Conservation (phyloP, 2,329 filamentous ascomycete genomes). For the Sarocladium oryzae region DNA sequence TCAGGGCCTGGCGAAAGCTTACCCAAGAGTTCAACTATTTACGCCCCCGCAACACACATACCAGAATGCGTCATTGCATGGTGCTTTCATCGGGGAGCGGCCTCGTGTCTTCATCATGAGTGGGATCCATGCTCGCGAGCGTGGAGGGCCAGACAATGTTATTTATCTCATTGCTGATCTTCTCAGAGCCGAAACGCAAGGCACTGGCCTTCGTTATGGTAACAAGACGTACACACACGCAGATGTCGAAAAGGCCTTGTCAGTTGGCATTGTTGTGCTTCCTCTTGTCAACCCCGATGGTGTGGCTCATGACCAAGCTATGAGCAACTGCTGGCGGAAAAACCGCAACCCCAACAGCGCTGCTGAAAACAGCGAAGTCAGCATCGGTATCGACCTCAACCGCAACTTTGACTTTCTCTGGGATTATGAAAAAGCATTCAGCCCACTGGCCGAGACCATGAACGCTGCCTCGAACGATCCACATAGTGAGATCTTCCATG, state of each 20-base stretch:
- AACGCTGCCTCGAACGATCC: constrained; percentile 33
- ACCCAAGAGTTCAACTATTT: constrained; percentile 31
- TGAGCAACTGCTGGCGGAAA: constrained; percentile 47
- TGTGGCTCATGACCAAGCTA: constrained; percentile 43
- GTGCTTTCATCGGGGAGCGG: constrained; percentile 36
- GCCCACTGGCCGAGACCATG: constrained; percentile 25
- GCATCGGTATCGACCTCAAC: constrained; percentile 46
- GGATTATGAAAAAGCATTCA: constrained; percentile 42
- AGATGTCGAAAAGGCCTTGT: constrained; percentile 44
- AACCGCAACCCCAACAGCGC: constrained; percentile 42
- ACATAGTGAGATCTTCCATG: constrained; percentile 41
- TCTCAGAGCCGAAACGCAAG: constrained; percentile 42
- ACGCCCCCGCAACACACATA: constrained; percentile 36
- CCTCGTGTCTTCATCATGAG: constrained; percentile 47
- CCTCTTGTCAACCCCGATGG: constrained; percentile 50
- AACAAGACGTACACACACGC: constrained; percentile 42
- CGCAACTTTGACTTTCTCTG: constrained; percentile 53
- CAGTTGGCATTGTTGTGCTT: constrained; percentile 46
- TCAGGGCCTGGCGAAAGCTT: constrained; percentile 32
- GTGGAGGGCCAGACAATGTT: constrained; percentile 48
- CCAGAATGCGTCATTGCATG: constrained; percentile 32
- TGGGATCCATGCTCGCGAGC: constrained; percentile 51
- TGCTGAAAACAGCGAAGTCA: constrained; percentile 20
- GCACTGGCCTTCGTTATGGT: constrained; percentile 45
- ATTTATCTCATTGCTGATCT: constrained; percentile 53